Conservation (phyloP, 164 flowering plant genomes). For the Berberis vulgaris region DNA sequence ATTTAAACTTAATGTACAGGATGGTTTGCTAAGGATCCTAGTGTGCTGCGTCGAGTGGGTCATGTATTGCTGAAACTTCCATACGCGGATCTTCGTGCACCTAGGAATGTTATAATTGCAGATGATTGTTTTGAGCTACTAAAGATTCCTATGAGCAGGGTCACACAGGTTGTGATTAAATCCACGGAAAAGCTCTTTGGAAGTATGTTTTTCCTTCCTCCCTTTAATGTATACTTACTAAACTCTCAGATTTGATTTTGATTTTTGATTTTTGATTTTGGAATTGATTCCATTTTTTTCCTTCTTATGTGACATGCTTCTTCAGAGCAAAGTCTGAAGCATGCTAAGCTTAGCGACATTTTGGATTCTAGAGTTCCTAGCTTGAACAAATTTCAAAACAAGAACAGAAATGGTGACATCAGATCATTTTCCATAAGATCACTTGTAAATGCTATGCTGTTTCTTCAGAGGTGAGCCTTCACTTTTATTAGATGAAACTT, state of each 20-base stretch:
- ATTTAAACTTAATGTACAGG: constrained; percentile 33
- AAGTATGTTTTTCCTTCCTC: constrained; percentile 48
- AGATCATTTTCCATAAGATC: constrained; percentile 36
- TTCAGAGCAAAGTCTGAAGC: constrained; percentile 71
- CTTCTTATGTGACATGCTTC: constrained; percentile 2
- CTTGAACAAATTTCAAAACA: constrained; percentile 41
- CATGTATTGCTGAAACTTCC: constrained; percentile 77
- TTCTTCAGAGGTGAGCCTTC: constrained; percentile 54
- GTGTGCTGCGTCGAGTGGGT: constrained; percentile 67
- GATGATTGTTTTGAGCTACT: constrained; percentile 70
- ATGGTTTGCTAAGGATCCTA: constrained; percentile 86
- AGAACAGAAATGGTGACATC: constrained; percentile 44
- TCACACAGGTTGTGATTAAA: constrained; percentile 52
- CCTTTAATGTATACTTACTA: neutral
- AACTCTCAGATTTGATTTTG: neutral
- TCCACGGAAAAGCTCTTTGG: constrained; percentile 84
- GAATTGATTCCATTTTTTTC: neutral
- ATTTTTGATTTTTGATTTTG: neutral
- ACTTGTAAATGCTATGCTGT: constrained; percentile 51
- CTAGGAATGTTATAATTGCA: constrained; percentile 63
- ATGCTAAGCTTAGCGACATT: constrained; percentile 53
- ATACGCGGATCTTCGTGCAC: constrained; percentile 55
- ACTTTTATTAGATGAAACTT: neutral
- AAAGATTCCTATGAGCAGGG: constrained; percentile 41
- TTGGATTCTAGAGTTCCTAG: constrained; percentile 65